Conservation (phyloP, 2,329 filamentous ascomycete genomes). For the Arthrobotrys sinensis region DNA sequence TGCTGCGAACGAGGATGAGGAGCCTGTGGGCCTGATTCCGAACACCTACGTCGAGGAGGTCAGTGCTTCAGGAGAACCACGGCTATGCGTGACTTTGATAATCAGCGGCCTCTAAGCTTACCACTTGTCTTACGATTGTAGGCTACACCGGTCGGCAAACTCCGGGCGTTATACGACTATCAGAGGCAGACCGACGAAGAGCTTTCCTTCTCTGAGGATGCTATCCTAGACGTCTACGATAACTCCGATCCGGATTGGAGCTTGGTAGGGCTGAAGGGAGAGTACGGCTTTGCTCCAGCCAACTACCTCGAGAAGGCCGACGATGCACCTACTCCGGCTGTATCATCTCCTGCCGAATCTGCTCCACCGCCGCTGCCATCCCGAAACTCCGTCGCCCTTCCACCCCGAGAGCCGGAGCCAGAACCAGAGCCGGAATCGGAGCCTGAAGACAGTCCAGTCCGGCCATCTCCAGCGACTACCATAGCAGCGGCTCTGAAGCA, state of each 20-base stretch:
- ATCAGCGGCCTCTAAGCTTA: conserved; percentile 9
- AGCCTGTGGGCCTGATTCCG: conserved; percentile 89
- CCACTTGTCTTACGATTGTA: conserved; percentile 66
- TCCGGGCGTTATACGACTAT: conserved; percentile 98
- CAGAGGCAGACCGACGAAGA: conserved; percentile 97
- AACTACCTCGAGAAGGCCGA: conserved; percentile 87
- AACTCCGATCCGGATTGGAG: conserved; percentile 96
- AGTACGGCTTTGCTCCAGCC: conserved; percentile 93
- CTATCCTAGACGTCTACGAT: conserved; percentile 86
- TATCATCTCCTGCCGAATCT: conserved; percentile 66
- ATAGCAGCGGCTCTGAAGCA: conserved; percentile 51
- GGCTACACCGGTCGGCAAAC: conserved; percentile 78
- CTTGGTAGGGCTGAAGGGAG: conserved; percentile 84
- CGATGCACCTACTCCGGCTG: conserved; percentile 67
- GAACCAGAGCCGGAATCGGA: conserved; percentile 46
- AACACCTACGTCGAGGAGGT: conserved; percentile 97
- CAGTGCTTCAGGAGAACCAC: conserved; percentile 66
- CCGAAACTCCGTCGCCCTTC: conserved; percentile 60
- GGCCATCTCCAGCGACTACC: conserved; percentile 41
- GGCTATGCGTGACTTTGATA: conserved; percentile 54
- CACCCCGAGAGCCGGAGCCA: conserved; percentile 13
- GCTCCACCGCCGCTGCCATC: conserved; percentile 62
- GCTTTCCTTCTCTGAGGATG: conserved; percentile 93
- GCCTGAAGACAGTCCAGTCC: conserved; percentile 35
- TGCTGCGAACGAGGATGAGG: conserved; percentile 85